A percentile compares a stretch with the other conserved stretches of the same genome.
Conservation (phyloP, 148 eudicot genomes). For the Vaccinium darrowii region DNA sequence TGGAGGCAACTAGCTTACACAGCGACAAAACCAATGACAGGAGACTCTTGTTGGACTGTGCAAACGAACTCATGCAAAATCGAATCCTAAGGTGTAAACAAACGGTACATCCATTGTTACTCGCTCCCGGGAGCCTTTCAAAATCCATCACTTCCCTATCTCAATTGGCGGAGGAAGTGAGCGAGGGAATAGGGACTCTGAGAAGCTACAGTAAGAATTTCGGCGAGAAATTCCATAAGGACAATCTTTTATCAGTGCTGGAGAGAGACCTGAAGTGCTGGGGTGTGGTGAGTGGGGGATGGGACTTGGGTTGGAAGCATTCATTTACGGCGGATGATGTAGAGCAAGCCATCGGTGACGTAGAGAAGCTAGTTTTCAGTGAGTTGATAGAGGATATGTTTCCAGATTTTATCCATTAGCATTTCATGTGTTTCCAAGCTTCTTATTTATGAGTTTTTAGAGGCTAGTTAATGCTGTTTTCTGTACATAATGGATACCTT, state of each 20-base stretch:
- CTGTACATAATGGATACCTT: conserved; percentile 13
- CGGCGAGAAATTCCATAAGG: conserved; percentile 26
- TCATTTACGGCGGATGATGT: conserved; percentile 41
- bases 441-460: not conserved
- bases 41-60: conserved; percentile 53
- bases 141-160: conserved; percentile 29
- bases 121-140: conserved; percentile 8
- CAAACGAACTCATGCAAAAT: conserved; percentile 51
- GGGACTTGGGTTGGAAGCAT: conserved; percentile 68
- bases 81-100: conserved; percentile 25
- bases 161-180: conserved; percentile 48
- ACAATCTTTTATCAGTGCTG: conserved; percentile 32
- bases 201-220: conserved; percentile 27
- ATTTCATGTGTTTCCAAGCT: not conserved
- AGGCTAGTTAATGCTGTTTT: not conserved
- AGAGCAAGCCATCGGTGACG: conserved; percentile 40
- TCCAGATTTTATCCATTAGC: conserved; percentile 31
- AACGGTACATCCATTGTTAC: conserved; percentile 29
- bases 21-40: conserved; percentile 23
- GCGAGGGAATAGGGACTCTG: conserved; percentile 42
- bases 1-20: conserved; percentile 4
- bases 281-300: conserved; percentile 37
- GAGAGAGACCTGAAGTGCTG: conserved; percentile 48
- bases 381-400: conserved; percentile 54
- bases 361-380: conserved; percentile 51